Percentiles rank a stretch among this genome's conserved stretches.
phyloP scores from a whole-genome alignment of 495 filamentous ascomycete species.

The Penicillium bialowiezense region DNA sequence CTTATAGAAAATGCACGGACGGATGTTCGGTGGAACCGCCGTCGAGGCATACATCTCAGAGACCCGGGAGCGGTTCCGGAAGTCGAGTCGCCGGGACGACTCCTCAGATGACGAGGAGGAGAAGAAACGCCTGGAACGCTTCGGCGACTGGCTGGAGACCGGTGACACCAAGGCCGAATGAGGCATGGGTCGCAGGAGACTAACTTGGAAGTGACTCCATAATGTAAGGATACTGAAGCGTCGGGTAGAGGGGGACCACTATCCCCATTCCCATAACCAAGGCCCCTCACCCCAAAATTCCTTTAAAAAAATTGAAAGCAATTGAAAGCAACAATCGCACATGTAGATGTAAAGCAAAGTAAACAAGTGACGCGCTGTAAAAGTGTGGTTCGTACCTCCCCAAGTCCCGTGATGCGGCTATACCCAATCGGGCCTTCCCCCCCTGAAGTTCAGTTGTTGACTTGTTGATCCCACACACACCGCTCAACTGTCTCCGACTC shows the following conservation, averaged over 20 bases:
- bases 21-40: slow-evolving; percentile 69
- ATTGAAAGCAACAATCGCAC: too few species aligned
- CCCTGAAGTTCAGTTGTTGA: slow-evolving; percentile 28
- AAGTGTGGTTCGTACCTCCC: slow-evolving; percentile 34
- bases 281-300: too few species aligned
- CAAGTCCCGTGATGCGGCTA: slow-evolving; percentile 29
- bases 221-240: too few species aligned
- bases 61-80: slow-evolving; percentile 74
- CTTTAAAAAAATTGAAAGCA: too few species aligned
- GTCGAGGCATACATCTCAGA: slow-evolving; percentile 76
- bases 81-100: slow-evolving; percentile 47
- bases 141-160: slow-evolving; percentile 55
- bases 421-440: slow-evolving; percentile 22
- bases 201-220: too few species aligned
- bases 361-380: slow-evolving; percentile 1
- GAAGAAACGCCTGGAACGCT: slow-evolving; percentile 49
- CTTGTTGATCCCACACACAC: slow-evolving; percentile 43
- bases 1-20: slow-evolving; percentile 69
- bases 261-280: too few species aligned
- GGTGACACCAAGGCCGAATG: slow-evolving; percentile 21
- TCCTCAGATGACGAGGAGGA: slow-evolving; percentile 38
- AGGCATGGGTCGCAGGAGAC: too few species aligned
- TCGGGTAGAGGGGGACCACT: too few species aligned
- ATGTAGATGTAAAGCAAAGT: too few species aligned
- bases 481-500: slow-evolving; percentile 24